Percentiles rank a stretch among this genome's conserved stretches.
These are phyloP conservation scores for Hypericum perforatum DNA, from an alignment of 345 rosid species.

Conservation along the genomic window DNA sequence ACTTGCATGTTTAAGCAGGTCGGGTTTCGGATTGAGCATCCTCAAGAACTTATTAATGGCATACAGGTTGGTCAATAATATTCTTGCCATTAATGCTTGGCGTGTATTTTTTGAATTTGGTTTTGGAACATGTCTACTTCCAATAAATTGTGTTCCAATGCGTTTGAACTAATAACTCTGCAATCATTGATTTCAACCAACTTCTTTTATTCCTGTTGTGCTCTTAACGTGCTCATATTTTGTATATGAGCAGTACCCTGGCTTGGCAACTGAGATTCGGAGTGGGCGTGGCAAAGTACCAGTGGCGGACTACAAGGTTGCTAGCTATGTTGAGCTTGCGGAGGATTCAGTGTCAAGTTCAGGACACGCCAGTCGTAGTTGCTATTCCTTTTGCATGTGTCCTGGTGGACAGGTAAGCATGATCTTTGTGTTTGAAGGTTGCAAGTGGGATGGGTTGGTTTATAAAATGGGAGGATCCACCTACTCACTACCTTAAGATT, in stretches of 20 bases:
- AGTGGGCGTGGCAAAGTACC: slow-evolving; percentile 89
- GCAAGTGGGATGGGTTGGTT: too few species aligned
- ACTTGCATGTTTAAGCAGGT: slow-evolving; percentile 42
- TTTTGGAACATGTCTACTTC: too few species aligned
- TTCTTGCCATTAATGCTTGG: neutral
- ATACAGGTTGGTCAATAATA: slow-evolving; percentile 51
- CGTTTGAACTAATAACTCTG: too few species aligned
- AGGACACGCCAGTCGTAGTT: slow-evolving; percentile 38
- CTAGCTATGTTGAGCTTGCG: slow-evolving; percentile 38
- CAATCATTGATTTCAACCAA: too few species aligned
- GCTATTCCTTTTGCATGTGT: slow-evolving; percentile 99
- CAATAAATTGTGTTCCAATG: too few species aligned
- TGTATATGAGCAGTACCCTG: slow-evolving; percentile 48
- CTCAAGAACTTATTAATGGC: slow-evolving; percentile 80
- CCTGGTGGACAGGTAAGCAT: slow-evolving; percentile 91
- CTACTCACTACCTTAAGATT: too few species aligned
- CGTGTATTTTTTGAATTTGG: neutral
- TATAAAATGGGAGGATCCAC: too few species aligned
- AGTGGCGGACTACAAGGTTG: slow-evolving; percentile 91
- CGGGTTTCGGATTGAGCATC: slow-evolving; percentile 94
- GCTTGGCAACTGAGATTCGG: slow-evolving; percentile 50
- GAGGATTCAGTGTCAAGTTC: slow-evolving; percentile 20
- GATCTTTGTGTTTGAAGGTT: neutral
- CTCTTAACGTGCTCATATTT: neutral
- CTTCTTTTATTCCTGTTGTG: neutral